These are phyloP conservation scores for Penicillium sp. DNA, from an alignment of 2,329 filamentous ascomycete genomes.

Conservation along the genomic window DNA sequence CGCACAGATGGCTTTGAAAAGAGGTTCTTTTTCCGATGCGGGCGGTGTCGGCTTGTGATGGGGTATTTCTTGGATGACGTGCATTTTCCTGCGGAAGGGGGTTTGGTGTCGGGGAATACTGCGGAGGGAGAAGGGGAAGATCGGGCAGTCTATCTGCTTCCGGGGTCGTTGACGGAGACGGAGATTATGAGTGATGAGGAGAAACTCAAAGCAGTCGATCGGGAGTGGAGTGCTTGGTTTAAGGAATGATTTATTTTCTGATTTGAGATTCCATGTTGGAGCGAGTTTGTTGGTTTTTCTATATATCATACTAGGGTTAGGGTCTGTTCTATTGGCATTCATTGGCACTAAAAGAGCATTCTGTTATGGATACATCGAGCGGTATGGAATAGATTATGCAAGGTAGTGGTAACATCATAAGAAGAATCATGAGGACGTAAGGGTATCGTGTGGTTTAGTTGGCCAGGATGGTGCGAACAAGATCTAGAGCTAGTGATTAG, in stretches of 20 bases:
- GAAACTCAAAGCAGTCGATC: slow-evolving; percentile 34
- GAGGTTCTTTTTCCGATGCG: slow-evolving; percentile 63
- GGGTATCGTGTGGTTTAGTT: slow-evolving; percentile 62
- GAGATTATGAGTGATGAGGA: slow-evolving; percentile 55
- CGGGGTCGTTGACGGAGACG: slow-evolving; percentile 63
- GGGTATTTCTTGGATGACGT: slow-evolving; percentile 66
- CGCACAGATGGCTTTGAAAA: slow-evolving; percentile 71
- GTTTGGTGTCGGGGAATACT: slow-evolving; percentile 1
- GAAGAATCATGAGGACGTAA: slow-evolving; percentile 29
- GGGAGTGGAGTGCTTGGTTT: slow-evolving; percentile 43
- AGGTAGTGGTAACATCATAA: slow-evolving; percentile 18
- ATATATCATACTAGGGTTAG: not conserved
- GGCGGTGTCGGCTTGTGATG: slow-evolving; percentile 63
- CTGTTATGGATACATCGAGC: slow-evolving; percentile 5
- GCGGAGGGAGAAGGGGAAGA: slow-evolving; percentile 36
- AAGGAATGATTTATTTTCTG: not conserved
- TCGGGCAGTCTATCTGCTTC: slow-evolving; percentile 64
- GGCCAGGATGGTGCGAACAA: slow-evolving; percentile 84
- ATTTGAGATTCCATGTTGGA: not conserved
- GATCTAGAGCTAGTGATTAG: slow-evolving; percentile 58
- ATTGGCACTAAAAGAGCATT: slow-evolving; percentile 1
- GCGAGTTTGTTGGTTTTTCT: not conserved
- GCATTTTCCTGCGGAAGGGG: slow-evolving; percentile 44
- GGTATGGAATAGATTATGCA: slow-evolving; percentile 15
- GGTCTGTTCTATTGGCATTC: slow-evolving; percentile 1